Evolutionary conservation across 345 rosid species (phyloP), one percentile per base, ranked within the genome.

Genomic region (Luvunga scandens): DNA sequence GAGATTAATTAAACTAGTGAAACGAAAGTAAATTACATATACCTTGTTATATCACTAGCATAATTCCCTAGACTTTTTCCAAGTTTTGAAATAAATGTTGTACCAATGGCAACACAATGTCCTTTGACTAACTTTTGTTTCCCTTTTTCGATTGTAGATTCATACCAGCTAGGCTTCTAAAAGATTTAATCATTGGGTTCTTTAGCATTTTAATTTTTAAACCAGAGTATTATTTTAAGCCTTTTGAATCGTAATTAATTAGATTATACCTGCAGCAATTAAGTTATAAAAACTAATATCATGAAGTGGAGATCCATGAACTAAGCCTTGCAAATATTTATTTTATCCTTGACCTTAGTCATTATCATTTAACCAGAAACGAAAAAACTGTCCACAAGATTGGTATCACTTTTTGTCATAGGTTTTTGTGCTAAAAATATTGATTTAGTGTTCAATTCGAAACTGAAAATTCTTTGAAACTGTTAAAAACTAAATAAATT

Each of bases 271-370:
- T 59, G 7, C 19, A 18, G 73, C 59, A 45, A 48, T 48, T 69
- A 27, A 69, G 55, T 21, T 69, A 12, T 18, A 33, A 22, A 31
- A 33, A 57, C 31, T 33, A 45, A 33, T 33, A 13, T 34, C 6
- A 33, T 33, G 75, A 57, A 39, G 77, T 62, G 77, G 77, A 42
- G 77, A 74, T 39, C 77, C 69, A 74, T 21, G 69, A 74, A 72
- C 75, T 71, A 31, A 48, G 33, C 34, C 55, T 3, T 28, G 60
- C 61, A 33, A 12, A 30, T 30, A 8, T 55, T 30, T 19, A 4
- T 31, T 55, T 28, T 4, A 27, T 28, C 12, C 10, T 39, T 25
- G 66, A 25, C 30, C 34, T 70, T 70, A 25, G 31, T 60, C 16
- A 73, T 61, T 60, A 61, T 73, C 76, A 61, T 18, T 53, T 60